A percentile compares a stretch with the other conserved stretches of the same genome.
phyloP scores from a whole-genome alignment of 1,284 basidiomycete species.

The Malassezia caprae region DNA sequence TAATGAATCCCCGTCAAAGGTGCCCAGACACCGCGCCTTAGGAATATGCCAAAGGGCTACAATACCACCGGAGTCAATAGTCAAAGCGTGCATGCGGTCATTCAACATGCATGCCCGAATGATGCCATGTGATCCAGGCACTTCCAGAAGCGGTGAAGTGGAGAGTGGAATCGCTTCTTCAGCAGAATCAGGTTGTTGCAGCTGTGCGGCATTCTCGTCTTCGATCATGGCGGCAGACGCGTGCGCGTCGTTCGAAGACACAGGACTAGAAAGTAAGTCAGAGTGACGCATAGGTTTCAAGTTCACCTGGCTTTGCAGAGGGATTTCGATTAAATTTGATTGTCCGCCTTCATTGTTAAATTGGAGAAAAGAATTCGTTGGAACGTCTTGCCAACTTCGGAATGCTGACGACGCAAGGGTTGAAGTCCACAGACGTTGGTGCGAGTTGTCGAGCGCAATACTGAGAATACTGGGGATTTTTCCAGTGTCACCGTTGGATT shows the following conservation, averaged over 20 bases:
- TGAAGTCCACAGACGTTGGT: slow-evolving; percentile 81
- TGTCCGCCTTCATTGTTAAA: background rate
- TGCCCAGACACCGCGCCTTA: slow-evolving; percentile 65
- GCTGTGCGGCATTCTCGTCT: background rate
- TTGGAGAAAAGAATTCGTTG: slow-evolving; percentile 24
- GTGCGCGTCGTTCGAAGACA: background rate
- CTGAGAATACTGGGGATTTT: slow-evolving; percentile 64
- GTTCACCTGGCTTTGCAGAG: background rate
- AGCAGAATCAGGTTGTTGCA: background rate
- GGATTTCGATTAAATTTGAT: background rate
- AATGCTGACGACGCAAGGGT: slow-evolving; percentile 66
- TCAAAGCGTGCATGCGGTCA: slow-evolving; percentile 80
- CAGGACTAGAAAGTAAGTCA: background rate
- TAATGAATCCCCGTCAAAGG: slow-evolving; percentile 62
- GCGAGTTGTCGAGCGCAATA: slow-evolving; percentile 67
- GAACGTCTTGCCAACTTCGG: slow-evolving; percentile 61
- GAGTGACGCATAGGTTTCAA: background rate
- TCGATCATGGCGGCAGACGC: background rate
- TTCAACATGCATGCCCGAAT: slow-evolving; percentile 74
- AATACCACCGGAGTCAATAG: slow-evolving; percentile 71
- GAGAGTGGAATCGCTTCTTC: slow-evolving; percentile 64
- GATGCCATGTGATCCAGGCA: slow-evolving; percentile 70
- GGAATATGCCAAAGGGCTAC: slow-evolving; percentile 89
- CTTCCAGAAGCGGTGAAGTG: slow-evolving; percentile 59
- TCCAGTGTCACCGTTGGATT: slow-evolving; percentile 33